Conservation (phyloP, 371 early-diverging fungal species). For the Apophysomyces elegans region DNA sequence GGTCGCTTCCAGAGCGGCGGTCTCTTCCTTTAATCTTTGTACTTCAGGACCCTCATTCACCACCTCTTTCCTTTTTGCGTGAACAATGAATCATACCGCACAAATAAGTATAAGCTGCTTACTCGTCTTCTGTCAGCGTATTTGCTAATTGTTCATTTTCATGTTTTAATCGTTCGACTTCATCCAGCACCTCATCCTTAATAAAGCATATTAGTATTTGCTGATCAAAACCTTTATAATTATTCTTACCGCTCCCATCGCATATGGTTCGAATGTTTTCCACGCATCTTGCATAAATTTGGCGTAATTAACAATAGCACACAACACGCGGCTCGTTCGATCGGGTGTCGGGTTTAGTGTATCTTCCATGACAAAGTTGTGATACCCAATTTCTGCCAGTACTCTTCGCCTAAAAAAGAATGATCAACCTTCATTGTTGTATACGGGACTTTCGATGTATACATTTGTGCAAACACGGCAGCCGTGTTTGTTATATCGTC, state of each 20-base stretch:
- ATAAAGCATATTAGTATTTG: background rate
- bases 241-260: conserved; percentile 8
- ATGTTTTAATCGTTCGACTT: conserved; percentile 1
- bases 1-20: conserved; percentile 2
- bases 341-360: conserved; percentile 23
- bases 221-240: background rate
- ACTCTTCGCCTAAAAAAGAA: conserved; percentile 14
- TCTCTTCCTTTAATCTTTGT: conserved; percentile 12
- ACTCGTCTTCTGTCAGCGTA: background rate
- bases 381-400: conserved; percentile 18
- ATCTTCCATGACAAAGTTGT: conserved; percentile 21
- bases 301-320: conserved; percentile 28
- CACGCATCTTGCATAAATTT: conserved; percentile 28
- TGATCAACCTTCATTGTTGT: background rate
- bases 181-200: conserved; percentile 14
- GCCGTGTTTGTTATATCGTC: background rate
- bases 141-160: conserved; percentile 13
- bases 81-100: background rate
- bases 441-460: background rate
- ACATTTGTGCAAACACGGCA: conserved; percentile 7
- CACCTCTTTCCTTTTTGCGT: conserved; percentile 2
- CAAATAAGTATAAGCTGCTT: background rate
- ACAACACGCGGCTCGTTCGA: conserved; percentile 26
- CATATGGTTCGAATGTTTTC: conserved; percentile 20
- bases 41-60: conserved; percentile 15